Base-by-base conservation (phyloP, 2,329 filamentous ascomycete species). In the Aspergillus costaricaensis region DNA sequence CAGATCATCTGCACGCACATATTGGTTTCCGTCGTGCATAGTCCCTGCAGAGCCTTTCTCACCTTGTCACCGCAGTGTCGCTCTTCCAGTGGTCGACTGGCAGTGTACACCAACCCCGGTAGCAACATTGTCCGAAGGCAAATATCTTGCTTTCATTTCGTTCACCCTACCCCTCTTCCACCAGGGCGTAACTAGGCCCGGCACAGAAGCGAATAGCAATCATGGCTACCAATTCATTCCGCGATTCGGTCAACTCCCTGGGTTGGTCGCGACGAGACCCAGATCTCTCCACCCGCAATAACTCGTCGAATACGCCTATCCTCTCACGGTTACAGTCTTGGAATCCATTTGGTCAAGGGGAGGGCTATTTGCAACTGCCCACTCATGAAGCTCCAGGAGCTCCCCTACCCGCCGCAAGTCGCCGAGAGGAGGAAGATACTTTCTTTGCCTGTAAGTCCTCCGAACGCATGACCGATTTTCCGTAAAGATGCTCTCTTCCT, bases 341-440 rank as follows among this genome's bases (percentile, higher is more conserved):
- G 68, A 98, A 97, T 77, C 94, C 94, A 0, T 98, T 98, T 76
- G 86, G 88, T 58, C 68, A 74, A 59, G 85, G 89, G 72, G 85
- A 89, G 75, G 92, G 93, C 76, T 96, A 96, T 85, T 89, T 98
- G 67, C 88, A 91, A 76, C 87, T 99, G 53, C 94, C 95, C 59
- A 95, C 91, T 55, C 88, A 88, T 68, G 93, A 96, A 74, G 84
- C 85, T 67, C 83, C 91, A 38, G 92, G 92, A 52, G 92, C 94
- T 65, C 92, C 93, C 66, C 81, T 97, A 53, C 94, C 94, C 55
- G 92, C 92, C 62, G 87, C 91, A 63, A 91, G 77, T 73, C 86
- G 93, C 72, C 88, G 93, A 69, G 93, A 97, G 74, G 95, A 98
- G 78, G 94, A 98, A 75, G 95, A 97, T 79, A 91, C 89, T 65